These are phyloP conservation scores for Trypanosomatidae sp. DNA, from an alignment of 208 protist species.

Conservation along the genomic window DNA sequence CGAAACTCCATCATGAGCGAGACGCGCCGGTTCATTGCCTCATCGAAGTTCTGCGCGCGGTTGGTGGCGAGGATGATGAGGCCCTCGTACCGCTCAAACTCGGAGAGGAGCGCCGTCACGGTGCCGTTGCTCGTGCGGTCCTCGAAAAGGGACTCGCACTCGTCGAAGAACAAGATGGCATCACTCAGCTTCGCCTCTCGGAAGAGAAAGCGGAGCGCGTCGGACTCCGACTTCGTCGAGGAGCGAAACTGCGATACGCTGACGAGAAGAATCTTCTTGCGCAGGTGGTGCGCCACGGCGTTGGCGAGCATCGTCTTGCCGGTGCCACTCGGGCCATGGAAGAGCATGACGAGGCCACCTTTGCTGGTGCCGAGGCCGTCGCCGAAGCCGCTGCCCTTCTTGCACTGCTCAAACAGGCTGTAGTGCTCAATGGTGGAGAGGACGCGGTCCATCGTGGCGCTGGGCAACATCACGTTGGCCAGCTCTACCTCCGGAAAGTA, in stretches of 20 bases:
- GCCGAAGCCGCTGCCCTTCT: constrained; percentile 75
- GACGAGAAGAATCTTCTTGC: constrained; percentile 89
- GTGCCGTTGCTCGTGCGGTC: constrained; percentile 74
- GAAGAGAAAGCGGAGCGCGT: constrained; percentile 91
- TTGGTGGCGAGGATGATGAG: constrained; percentile 93
- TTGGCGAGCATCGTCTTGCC: constrained; percentile 95
- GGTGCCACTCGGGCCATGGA: constrained; percentile 91
- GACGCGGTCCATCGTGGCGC: constrained; percentile 73
- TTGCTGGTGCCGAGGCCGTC: constrained; percentile 59
- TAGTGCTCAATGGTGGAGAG: constrained; percentile 89
- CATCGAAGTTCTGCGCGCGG: constrained; percentile 84
- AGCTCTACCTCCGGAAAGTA: constrained; percentile 82
- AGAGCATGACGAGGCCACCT: constrained; percentile 88
- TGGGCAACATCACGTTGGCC: constrained; percentile 82
- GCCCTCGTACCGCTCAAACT: constrained; percentile 91
- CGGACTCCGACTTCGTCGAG: constrained; percentile 48
- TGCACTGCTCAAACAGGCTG: constrained; percentile 80
- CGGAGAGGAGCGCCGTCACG: constrained; percentile 85
- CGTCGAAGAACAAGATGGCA: constrained; percentile 94
- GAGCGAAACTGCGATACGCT: constrained; percentile 80
- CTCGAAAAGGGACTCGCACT: constrained; percentile 93
- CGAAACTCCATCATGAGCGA: constrained; percentile 92
- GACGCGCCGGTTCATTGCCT: constrained; percentile 94
- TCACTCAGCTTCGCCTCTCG: constrained; percentile 92
- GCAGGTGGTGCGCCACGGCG: constrained; percentile 86